Conservation (phyloP, 2,329 filamentous ascomycete species). For the Whalleya microplaca region DNA sequence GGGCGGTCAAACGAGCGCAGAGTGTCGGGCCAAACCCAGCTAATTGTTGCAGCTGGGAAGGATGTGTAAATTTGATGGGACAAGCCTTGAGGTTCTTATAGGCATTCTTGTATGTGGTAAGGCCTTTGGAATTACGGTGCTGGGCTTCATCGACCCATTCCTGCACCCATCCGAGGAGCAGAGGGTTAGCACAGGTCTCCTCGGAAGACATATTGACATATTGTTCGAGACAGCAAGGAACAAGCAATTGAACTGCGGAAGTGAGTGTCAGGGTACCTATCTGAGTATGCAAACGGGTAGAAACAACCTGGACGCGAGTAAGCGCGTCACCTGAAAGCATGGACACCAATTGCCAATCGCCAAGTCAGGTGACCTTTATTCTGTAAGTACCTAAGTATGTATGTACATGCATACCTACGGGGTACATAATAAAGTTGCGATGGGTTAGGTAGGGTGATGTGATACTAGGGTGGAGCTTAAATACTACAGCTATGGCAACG, state of each 20-base stretch:
- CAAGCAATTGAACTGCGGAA: slow-evolving; percentile 7
- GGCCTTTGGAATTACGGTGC: slow-evolving; percentile 71
- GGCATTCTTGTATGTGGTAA: slow-evolving; percentile 74
- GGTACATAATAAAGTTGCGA: no score
- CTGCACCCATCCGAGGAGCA: slow-evolving; percentile 73
- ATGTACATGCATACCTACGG: no score
- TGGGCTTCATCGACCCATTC: slow-evolving; percentile 75
- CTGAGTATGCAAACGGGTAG: not conserved
- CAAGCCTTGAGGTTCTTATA: slow-evolving; percentile 78
- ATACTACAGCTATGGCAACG: not conserved
- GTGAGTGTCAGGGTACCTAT: not conserved
- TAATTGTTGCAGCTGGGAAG: slow-evolving; percentile 72
- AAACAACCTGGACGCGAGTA: not conserved
- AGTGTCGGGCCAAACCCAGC: slow-evolving; percentile 75
- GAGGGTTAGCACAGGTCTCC: slow-evolving; percentile 65
- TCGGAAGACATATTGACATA: slow-evolving; percentile 31
- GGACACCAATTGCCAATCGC: not conserved
- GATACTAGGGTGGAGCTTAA: no score
- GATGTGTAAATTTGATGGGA: slow-evolving; percentile 71
- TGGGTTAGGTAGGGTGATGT: no score
- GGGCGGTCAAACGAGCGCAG: slow-evolving; percentile 69
- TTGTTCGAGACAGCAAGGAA: not conserved
- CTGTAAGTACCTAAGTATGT: no score
- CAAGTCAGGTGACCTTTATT: slow-evolving; percentile 9
- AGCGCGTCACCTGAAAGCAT: not conserved